Base-by-base conservation (phyloP, 176 grass and related monocot genomes). In the Hyparrhenia diplandra region DNA sequence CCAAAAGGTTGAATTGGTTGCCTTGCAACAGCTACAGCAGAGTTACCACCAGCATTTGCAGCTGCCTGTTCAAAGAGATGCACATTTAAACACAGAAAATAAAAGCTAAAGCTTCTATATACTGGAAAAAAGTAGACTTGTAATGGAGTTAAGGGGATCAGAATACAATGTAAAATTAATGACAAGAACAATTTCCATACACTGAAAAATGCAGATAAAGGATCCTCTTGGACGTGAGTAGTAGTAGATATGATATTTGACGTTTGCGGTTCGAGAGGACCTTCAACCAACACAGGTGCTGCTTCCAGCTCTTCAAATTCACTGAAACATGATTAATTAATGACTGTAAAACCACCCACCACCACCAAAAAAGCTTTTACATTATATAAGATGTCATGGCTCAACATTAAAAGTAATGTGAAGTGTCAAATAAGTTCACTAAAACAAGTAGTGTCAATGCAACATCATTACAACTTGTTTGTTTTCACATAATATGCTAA, bases 291-390 rank as follows among this genome's bases (percentile, higher is more conserved):
- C 36, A 13, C 46, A 71, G 91, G 87, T 60, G 72, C 67, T 59
- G 64, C 85, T 93, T 90, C 87, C 28, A 85, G 23, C 61, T 93
- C 91, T 83, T 93, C 87, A 85, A 87, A 93, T 67, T 93, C 91
- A 83, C 87, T 93, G 43, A 25, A 83, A 68, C 14, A 80, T 31
- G 65, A 51, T 24, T 11, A 57, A 24, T 11, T 71, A 27, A 23
- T 13, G 18, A 69, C 17, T 47, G 14, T 76, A 81, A 81, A 70
- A 83, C 10, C 2, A 6, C 0, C 6, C 20, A 7, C 20, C 0
- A 23, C 14, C 34, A 24, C 8, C 10, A 28, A 37, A 10, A 16
- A 25, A 36, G 0, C 64, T n/a, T 77, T 42, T 13, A 45, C 42
- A 45, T 4, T 63, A 73, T 27, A 61, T 27, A 61, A 52, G 29